These are phyloP conservation scores for Xanthoconium stramineum DNA, from an alignment of 768 basidiomycete species.

Conservation along the genomic window DNA sequence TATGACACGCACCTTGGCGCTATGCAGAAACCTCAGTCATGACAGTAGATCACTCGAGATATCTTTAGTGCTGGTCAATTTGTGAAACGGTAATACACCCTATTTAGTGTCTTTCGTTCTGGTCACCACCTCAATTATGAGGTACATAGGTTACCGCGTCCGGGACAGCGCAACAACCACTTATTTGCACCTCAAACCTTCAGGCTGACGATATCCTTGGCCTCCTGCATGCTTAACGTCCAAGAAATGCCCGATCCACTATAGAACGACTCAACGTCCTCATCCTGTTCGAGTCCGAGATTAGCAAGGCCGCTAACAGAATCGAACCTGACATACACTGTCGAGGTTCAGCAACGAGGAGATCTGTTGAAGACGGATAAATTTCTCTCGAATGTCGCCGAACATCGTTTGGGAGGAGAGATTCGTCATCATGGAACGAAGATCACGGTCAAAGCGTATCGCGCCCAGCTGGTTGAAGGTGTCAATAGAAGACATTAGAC, in stretches of 20 bases:
- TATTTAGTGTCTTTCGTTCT: not conserved
- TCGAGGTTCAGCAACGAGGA: conserved; percentile 90
- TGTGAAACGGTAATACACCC: too few relatives aligned
- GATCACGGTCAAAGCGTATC: conserved; percentile 90
- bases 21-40: not conserved
- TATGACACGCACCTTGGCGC: not conserved
- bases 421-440: conserved; percentile 79
- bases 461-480: conserved; percentile 72
- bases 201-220: conserved; percentile 62
- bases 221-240: conserved; percentile 78
- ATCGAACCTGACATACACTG: conserved; percentile 38
- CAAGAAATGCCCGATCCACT: conserved; percentile 89
- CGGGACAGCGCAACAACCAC: not conserved
- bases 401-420: conserved; percentile 86
- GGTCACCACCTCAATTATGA: not conserved
- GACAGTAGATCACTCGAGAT: not conserved
- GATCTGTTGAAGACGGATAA: conserved; percentile 88
- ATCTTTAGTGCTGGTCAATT: not conserved
- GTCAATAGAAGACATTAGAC: not conserved
- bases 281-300: conserved; percentile 55
- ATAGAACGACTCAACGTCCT: conserved; percentile 93
- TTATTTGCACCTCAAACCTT: conserved; percentile 33
- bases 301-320: conserved; percentile 1
- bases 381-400: conserved; percentile 90
- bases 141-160: too few relatives aligned